Percentiles rank a stretch among this genome's conserved stretches.
These are phyloP conservation scores for Apiospora malaysiana DNA, from an alignment of 2,329 filamentous ascomycete species.

Conservation along the genomic window DNA sequence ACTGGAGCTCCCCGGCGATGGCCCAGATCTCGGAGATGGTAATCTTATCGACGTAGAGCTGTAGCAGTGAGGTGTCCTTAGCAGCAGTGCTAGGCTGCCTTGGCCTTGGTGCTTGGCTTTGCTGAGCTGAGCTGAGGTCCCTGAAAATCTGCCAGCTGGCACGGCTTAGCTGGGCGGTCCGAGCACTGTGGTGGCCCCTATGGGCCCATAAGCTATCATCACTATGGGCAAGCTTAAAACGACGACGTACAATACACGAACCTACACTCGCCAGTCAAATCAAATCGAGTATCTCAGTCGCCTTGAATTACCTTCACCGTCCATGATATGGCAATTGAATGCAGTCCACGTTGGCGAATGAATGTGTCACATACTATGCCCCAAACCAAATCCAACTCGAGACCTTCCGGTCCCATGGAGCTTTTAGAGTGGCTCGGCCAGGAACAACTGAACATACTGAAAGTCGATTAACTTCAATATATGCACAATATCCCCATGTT, in stretches of 20 bases:
- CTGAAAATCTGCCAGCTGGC: constrained; percentile 3
- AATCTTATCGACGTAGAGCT: constrained; percentile 8
- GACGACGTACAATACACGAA: background rate
- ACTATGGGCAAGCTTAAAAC: background rate
- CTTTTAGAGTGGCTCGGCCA: too few relatives aligned
- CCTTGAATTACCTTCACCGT: background rate
- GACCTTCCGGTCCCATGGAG: too few relatives aligned
- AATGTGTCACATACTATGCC: background rate
- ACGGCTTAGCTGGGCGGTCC: background rate
- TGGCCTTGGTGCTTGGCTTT: too few relatives aligned
- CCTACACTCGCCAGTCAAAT: background rate
- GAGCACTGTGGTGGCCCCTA: background rate
- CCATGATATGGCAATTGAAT: background rate
- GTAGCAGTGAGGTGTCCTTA: constrained; percentile 12
- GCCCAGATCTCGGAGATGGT: constrained; percentile 4
- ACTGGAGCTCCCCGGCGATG: constrained; percentile 9
- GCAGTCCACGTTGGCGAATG: background rate
- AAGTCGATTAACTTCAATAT: too few relatives aligned
- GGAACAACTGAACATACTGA: too few relatives aligned
- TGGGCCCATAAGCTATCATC: background rate
- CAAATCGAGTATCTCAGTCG: background rate
- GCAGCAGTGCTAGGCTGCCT: constrained; percentile 4
- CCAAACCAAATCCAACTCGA: too few relatives aligned
- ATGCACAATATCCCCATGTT: too few relatives aligned
- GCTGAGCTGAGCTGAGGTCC: background rate